Conservation (phyloP, 768 basidiomycete genomes). For the Boletellus emodensis region DNA sequence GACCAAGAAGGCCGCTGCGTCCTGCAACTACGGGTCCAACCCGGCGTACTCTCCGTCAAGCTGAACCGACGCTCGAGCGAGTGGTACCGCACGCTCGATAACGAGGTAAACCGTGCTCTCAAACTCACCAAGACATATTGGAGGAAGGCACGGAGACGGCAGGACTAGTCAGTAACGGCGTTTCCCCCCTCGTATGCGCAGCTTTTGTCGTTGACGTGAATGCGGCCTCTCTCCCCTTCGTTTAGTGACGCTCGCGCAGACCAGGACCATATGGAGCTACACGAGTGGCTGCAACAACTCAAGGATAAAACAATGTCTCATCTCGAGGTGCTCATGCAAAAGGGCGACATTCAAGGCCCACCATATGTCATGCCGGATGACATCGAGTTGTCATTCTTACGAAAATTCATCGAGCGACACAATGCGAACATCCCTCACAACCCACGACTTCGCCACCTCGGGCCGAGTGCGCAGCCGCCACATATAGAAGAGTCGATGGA, state of each 20-base stretch:
- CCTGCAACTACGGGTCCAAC: slow-evolving; percentile 79
- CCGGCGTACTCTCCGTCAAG: slow-evolving; percentile 72
- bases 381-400: slow-evolving; percentile 70
- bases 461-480: slow-evolving; percentile 28
- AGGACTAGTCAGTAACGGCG: slow-evolving; percentile 49
- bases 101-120: slow-evolving; percentile 74
- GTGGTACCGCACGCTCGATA: slow-evolving; percentile 77
- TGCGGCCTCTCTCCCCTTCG: background rate
- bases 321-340: slow-evolving; percentile 82
- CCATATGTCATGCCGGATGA: slow-evolving; percentile 80
- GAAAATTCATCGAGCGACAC: slow-evolving; percentile 80
- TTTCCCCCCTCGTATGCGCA: background rate
- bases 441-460: slow-evolving; percentile 64
- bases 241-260: slow-evolving; percentile 66
- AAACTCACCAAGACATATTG: slow-evolving; percentile 85
- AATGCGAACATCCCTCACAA: slow-evolving; percentile 74
- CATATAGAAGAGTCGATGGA: slow-evolving; percentile 35
- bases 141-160: slow-evolving; percentile 76
- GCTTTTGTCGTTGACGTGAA: slow-evolving; percentile 6
- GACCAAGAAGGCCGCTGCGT: slow-evolving; percentile 73
- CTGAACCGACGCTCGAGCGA: slow-evolving; percentile 75
- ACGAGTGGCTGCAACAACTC: slow-evolving; percentile 83
- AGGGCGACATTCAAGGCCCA: slow-evolving; percentile 80
- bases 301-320: slow-evolving; percentile 90
- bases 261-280: slow-evolving; percentile 86